These are phyloP conservation scores for Clonostachys rhizophaga DNA, from an alignment of 2,329 filamentous ascomycete genomes.

Conservation along the genomic window DNA sequence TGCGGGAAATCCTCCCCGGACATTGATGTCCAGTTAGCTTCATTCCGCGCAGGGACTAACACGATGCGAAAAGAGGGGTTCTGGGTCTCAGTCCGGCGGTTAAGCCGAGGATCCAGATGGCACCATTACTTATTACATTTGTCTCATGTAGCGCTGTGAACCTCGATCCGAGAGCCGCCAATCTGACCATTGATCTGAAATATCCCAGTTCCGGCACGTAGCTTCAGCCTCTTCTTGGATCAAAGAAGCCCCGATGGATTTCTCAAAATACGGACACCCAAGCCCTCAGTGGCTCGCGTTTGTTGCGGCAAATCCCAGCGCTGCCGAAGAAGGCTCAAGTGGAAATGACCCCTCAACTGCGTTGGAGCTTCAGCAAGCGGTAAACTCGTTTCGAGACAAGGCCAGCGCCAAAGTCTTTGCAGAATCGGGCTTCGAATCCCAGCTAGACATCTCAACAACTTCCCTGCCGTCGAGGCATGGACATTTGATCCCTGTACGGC, in stretches of 20 bases:
- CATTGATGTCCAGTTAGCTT: too few species aligned
- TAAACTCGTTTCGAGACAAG: background rate
- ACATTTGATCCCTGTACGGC: background rate
- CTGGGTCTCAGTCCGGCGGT: too few species aligned
- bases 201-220: too few species aligned
- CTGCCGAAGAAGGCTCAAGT: constrained; percentile 1
- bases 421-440: background rate
- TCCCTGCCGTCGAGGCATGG: background rate
- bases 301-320: constrained; percentile 12
- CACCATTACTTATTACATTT: too few species aligned
- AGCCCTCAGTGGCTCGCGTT: constrained; percentile 32
- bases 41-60: too few species aligned
- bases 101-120: too few species aligned
- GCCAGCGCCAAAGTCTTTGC: background rate
- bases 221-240: too few species aligned
- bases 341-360: constrained; percentile 1
- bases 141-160: too few species aligned
- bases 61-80: too few species aligned
- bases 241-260: constrained; percentile 8
- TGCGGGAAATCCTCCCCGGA: too few species aligned
- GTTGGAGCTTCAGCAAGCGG: background rate
- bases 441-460: background rate
- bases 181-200: too few species aligned
- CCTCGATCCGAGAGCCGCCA: too few species aligned
- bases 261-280: constrained; percentile 27